Evolutionary conservation across 2,329 filamentous ascomycete species (phyloP).

Genomic region (Chalaropsis ovoidea): DNA sequence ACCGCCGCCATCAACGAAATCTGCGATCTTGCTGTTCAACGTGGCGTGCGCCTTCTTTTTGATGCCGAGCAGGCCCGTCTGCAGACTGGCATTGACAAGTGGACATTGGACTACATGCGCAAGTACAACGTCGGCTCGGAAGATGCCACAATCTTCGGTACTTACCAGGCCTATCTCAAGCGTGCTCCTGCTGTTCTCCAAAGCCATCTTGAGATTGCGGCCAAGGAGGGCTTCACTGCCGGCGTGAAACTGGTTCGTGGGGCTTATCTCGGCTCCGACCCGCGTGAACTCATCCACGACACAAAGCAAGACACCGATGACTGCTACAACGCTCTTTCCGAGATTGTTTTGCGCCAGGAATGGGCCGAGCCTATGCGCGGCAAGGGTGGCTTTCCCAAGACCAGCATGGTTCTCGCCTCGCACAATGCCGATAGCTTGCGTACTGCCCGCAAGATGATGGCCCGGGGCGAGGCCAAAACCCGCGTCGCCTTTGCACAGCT

Average conservation of each 20-base stretch:
- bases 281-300: slow-evolving; percentile 58
- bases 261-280: slow-evolving; percentile 61
- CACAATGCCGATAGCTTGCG: slow-evolving; percentile 69
- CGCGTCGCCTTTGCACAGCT: slow-evolving; percentile 53
- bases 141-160: slow-evolving; percentile 65
- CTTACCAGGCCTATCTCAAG: slow-evolving; percentile 70
- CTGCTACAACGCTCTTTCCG: slow-evolving; percentile 62
- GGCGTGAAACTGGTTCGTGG: slow-evolving; percentile 69
- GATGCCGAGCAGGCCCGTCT: slow-evolving; percentile 76
- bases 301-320: slow-evolving; percentile 61
- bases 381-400: slow-evolving; percentile 42
- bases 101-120: slow-evolving; percentile 67
- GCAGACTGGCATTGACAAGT: slow-evolving; percentile 69
- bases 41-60: slow-evolving; percentile 65
- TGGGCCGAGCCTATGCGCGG: slow-evolving; percentile 44
- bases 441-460: slow-evolving; percentile 44
- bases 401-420: slow-evolving; percentile 63
- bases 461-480: slow-evolving; percentile 36
- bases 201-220: slow-evolving; percentile 49
- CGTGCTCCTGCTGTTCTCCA: slow-evolving; percentile 47
- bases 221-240: slow-evolving; percentile 51
- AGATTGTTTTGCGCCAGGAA: slow-evolving; percentile 53
- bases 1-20: slow-evolving; percentile 61
- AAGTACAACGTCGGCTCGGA: slow-evolving; percentile 57
- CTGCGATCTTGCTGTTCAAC: slow-evolving; percentile 59